phyloP scores from a whole-genome alignment of 331 rosid genomes.

The Erythrophleum ivorense region DNA sequence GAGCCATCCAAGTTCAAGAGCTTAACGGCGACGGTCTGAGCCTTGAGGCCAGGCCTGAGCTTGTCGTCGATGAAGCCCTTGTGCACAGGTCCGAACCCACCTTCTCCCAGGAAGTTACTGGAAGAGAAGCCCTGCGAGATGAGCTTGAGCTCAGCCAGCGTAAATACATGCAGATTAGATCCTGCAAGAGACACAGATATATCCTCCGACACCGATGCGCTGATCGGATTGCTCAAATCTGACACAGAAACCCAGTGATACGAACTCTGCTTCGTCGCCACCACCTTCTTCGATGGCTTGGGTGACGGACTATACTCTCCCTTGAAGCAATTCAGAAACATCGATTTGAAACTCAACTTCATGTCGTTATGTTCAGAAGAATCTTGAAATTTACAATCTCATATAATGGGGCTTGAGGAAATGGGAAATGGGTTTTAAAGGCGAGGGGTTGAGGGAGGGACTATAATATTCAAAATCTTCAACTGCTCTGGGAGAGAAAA shows the following conservation, averaged over 20 bases:
- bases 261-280: conserved; percentile 54
- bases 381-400: neutral
- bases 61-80: conserved; percentile 89
- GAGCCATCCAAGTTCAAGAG: conserved; percentile 83
- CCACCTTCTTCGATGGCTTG: conserved; percentile 49
- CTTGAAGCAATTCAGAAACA: conserved; percentile 65
- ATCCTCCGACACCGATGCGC: conserved; percentile 68
- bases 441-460: conserved; percentile 9
- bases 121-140: conserved; percentile 77
- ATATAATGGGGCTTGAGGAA: neutral
- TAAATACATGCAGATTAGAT: conserved; percentile 66
- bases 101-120: conserved; percentile 81
- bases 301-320: conserved; percentile 39
- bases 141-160: conserved; percentile 77
- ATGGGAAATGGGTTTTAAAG: conserved; percentile 34
- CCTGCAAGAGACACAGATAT: conserved; percentile 86
- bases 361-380: conserved; percentile 27
- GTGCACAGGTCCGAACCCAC: conserved; percentile 96
- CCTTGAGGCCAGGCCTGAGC: conserved; percentile 67
- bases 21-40: conserved; percentile 95
- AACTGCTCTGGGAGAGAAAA: conserved; percentile 42
- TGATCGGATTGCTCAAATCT: conserved; percentile 74
- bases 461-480: conserved; percentile 47
- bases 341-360: conserved; percentile 58
- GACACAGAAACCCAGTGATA: conserved; percentile 60